Evolutionary conservation across 306 rosid genomes (phyloP).

Genomic region (Crotalaria pallida): DNA sequence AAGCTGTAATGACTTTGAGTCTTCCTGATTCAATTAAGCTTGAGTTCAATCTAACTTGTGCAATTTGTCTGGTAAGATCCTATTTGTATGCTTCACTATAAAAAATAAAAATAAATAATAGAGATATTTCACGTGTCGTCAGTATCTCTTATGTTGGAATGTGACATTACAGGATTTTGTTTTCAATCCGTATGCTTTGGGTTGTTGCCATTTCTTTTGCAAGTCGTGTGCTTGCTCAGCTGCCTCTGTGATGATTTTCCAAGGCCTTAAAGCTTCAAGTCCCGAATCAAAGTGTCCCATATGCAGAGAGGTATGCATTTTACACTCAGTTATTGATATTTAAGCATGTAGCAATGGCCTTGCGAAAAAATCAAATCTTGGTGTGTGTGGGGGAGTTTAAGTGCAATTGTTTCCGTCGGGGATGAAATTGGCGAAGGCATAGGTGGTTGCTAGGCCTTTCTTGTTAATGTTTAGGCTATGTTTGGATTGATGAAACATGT

Average conservation of each 20-base stretch:
- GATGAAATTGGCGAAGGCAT: not conserved
- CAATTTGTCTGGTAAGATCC: slow-evolving; percentile 81
- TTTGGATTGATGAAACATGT: not conserved
- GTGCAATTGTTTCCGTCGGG: too few species aligned
- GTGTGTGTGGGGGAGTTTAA: not conserved
- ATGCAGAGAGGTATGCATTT: slow-evolving; percentile 85
- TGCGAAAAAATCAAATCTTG: not conserved
- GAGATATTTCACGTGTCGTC: not conserved
- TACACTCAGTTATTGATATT: not conserved
- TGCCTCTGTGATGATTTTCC: slow-evolving; percentile 69
- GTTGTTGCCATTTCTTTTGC: slow-evolving; percentile 91
- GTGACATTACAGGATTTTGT: slow-evolving; percentile 51
- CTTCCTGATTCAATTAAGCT: slow-evolving; percentile 69
- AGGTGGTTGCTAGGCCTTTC: not conserved
- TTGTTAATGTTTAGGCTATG: not conserved
- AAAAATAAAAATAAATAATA: not conserved
- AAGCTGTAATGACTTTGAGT: slow-evolving; percentile 51
- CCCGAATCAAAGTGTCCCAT: slow-evolving; percentile 65
- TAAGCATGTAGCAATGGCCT: not conserved
- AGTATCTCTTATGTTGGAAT: slow-evolving; percentile 12
- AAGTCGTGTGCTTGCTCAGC: slow-evolving; percentile 92
- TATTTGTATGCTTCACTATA: not conserved
- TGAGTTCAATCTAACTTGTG: slow-evolving; percentile 74
- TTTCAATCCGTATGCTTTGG: slow-evolving; percentile 81
- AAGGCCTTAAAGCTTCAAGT: slow-evolving; percentile 69